Conservation (phyloP, 2,329 filamentous ascomycete genomes). For the Biscogniauxia sp. region DNA sequence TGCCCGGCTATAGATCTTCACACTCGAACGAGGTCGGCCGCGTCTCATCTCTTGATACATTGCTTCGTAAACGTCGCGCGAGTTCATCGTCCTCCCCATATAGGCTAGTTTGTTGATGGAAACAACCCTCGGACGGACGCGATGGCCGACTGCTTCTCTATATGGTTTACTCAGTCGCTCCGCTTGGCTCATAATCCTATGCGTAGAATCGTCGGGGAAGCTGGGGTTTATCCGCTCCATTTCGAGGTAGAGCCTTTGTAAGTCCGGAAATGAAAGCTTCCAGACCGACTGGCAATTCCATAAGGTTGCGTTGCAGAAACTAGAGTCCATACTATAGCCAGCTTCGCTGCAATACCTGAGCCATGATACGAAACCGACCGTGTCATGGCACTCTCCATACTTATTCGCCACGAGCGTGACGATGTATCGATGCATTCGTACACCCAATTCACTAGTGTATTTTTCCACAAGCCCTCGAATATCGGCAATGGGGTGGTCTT, state of each 20-base stretch:
- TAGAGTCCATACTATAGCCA: constrained; percentile 36
- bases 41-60: constrained; percentile 41
- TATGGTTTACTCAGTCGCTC: constrained; percentile 16
- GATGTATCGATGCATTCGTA: constrained; percentile 36
- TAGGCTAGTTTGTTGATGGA: constrained; percentile 22
- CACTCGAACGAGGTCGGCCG: constrained; percentile 32
- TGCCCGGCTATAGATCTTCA: constrained; percentile 40
- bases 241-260: constrained; percentile 35
- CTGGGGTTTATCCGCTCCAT: constrained; percentile 33
- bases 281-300: constrained; percentile 37
- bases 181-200: constrained; percentile 37
- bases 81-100: constrained; percentile 27
- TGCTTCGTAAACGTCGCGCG: constrained; percentile 33
- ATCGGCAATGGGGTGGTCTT: constrained; percentile 39
- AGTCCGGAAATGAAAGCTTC: constrained; percentile 36
- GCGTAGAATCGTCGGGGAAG: constrained; percentile 38
- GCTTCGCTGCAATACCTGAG: constrained; percentile 36
- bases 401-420: constrained; percentile 44
- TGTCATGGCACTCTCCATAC: constrained; percentile 40
- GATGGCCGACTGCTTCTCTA: not conserved
- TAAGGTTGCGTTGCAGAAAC: constrained; percentile 41
- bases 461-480: constrained; percentile 38
- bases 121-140: constrained; percentile 8
- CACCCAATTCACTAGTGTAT: constrained; percentile 35
- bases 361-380: constrained; percentile 40